phyloP scores from a whole-genome alignment of 2,329 filamentous ascomycete species.

The Fusarium coffeatum region DNA sequence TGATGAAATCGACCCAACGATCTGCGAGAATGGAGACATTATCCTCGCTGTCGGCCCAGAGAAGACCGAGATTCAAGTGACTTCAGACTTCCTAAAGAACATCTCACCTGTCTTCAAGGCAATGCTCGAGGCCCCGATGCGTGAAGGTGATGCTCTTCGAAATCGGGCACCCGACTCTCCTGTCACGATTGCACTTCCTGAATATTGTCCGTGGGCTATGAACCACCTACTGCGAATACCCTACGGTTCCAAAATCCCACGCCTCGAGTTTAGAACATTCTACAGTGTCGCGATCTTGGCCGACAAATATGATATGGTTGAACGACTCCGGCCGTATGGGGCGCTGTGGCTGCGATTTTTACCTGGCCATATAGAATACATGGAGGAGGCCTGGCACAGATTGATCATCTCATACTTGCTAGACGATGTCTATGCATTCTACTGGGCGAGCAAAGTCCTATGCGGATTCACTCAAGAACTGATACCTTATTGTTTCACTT shows the following conservation, averaged over 20 bases:
- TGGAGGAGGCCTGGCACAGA: too few species aligned
- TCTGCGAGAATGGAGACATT: background rate
- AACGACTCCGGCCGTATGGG: too few species aligned
- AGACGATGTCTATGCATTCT: too few species aligned
- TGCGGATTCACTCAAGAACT: too few species aligned
- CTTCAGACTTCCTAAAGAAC: background rate
- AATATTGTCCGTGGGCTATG: accelerated
- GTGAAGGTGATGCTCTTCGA: background rate
- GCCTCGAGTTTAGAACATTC: too few species aligned
- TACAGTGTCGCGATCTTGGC: background rate
- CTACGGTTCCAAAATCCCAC: too few species aligned
- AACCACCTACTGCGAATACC: accelerated
- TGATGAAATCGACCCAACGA: background rate
- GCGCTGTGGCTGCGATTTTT: too few species aligned
- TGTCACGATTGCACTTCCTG: background rate
- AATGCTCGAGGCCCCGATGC: background rate
- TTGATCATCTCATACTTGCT: too few species aligned
- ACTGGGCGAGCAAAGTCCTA: too few species aligned
- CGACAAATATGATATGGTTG: too few species aligned
- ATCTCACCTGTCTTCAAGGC: conserved; percentile 1
- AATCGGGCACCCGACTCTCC: background rate
- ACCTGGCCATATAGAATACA: too few species aligned
- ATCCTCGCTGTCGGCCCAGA: background rate
- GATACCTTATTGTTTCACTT: too few species aligned
- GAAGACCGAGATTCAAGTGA: background rate